phyloP scores from a whole-genome alignment of 2,329 filamentous ascomycete species.

The Cladophialophora chaetospira region DNA sequence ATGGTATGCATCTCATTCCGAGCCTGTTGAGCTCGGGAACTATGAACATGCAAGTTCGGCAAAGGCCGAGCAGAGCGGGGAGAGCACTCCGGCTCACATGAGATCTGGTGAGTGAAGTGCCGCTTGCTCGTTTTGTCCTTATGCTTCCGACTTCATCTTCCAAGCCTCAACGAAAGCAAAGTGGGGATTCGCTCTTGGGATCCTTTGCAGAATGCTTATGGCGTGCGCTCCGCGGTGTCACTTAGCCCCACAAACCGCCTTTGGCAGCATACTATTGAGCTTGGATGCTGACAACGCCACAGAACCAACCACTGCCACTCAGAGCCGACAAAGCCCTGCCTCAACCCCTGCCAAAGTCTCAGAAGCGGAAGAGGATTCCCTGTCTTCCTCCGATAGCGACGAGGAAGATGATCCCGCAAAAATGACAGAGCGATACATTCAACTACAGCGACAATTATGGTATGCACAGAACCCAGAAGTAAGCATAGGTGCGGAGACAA shows the following conservation, averaged over 20 bases:
- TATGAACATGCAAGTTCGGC: constrained; percentile 57
- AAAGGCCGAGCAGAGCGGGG: constrained; percentile 16
- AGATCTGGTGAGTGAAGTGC: constrained; percentile 26
- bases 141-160: not conserved
- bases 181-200: too few species aligned
- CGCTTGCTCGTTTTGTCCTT: not conserved
- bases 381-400: constrained; percentile 21
- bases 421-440: constrained; percentile 73
- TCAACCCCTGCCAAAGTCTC: constrained; percentile 15
- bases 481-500: constrained; percentile 42
- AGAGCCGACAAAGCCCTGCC: constrained; percentile 22
- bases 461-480: constrained; percentile 55
- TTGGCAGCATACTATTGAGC: not conserved
- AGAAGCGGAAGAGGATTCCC: constrained; percentile 20
- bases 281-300: constrained; percentile 11
- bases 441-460: constrained; percentile 70
- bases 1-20: constrained; percentile 81
- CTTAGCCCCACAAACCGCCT: too few species aligned
- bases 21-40: constrained; percentile 67
- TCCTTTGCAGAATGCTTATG: too few species aligned
- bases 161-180: too few species aligned
- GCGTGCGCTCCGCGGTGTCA: too few species aligned
- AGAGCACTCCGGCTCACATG: constrained; percentile 15
- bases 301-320: constrained; percentile 17
- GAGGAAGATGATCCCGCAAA: constrained; percentile 59